Base-by-base conservation (phyloP, 495 filamentous ascomycete species). In the Friedmanniomyces simplex region DNA sequence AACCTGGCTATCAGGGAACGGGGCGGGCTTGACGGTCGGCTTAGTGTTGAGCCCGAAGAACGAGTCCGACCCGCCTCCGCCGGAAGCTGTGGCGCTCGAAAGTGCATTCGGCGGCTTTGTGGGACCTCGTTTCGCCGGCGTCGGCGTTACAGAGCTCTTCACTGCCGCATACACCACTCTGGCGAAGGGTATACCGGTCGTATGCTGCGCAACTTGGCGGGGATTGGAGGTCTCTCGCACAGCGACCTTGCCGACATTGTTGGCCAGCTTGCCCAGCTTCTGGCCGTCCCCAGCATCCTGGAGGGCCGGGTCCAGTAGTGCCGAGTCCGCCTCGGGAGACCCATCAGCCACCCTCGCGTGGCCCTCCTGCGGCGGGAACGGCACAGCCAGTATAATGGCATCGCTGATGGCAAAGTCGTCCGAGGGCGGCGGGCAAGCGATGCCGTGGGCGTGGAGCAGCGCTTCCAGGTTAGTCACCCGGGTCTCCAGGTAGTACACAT, bases 41-140 rank as follows among this genome's bases (percentile, higher is more conserved):
- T 86, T 89, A 14, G 88, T 94, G 65, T 95, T 89, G 45, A 97
- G 70, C 18, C 91, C 91, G 65, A 97, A 97, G 74, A 95, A 95
- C 0, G 87, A 91, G 71, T 96, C 91, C 39, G 91, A 81, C 12
- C 81, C 82, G 14, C 60, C 55, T 22, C 57, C 65, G 42, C 62
- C 70, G 8, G 65, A 63, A 34, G 68, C 66, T 32, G 67, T 56
- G 26, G 72, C 74, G 74, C 63, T 76, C 61, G 67, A 45, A 5
- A 57, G 18, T 5, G 14, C 18, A 8, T 59, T 59, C 16, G 50
- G 22, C 20, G 39, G 50, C 58, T 62, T 45, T 65, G 56, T 14
- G 75, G 34, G 76, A 78, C 34, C 77, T 78, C 25, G 82, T 81
- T 88, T 86, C 1, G 84, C 80, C 12, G 68, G 65, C n/a, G 65